These are phyloP conservation scores for Citrus sinensis DNA, from an alignment of 345 rosid species.

Conservation along the genomic window DNA sequence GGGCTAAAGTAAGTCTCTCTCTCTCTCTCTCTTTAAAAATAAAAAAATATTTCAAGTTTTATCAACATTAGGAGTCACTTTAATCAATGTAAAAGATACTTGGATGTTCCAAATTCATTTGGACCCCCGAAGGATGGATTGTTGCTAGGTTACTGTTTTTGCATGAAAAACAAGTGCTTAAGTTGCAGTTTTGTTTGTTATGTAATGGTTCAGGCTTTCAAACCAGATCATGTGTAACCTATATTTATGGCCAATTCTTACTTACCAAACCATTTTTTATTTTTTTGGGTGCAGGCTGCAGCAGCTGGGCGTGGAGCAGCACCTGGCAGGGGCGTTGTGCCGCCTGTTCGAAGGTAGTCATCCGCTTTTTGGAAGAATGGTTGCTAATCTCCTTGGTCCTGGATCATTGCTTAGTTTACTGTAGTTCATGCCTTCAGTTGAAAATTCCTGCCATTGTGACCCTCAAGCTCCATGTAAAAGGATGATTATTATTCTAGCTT, in stretches of 20 bases:
- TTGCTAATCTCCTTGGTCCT: not conserved
- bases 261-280: not conserved
- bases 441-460: not conserved
- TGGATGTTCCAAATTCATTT: not conserved
- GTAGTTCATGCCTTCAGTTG: not conserved
- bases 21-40: not conserved
- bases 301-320: conserved; percentile 80
- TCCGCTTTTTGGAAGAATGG: not conserved
- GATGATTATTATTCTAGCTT: not conserved
- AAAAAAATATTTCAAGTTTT: not conserved
- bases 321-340: conserved; percentile 73
- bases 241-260: not conserved
- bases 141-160: not conserved
- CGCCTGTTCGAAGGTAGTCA: conserved; percentile 70
- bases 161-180: not conserved
- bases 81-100: not conserved
- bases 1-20: conserved; percentile 66
- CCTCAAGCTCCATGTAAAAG: conserved; percentile 6
- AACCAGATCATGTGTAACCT: not conserved
- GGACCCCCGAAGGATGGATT: not conserved
- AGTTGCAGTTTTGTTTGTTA: not conserved
- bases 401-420: not conserved
- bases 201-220: not conserved
- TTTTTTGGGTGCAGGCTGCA: conserved; percentile 41
- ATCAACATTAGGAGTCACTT: not conserved